Base-by-base conservation (phyloP, 2,329 filamentous ascomycete species). In the Arachnopeziza araneosa region DNA sequence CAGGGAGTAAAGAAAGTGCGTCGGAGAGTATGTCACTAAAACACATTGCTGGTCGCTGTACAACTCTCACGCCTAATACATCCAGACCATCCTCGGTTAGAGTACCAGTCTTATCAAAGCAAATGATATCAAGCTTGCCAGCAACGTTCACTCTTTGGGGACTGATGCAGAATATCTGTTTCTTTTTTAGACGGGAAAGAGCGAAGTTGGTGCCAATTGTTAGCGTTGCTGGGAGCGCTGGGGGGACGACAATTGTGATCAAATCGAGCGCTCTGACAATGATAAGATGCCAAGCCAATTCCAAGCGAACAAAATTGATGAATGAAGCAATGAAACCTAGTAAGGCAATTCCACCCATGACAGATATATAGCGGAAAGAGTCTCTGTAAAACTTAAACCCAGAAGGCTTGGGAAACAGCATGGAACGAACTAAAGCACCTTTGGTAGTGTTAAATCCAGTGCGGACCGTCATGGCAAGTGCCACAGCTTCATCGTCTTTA, bases 61-160 rank as follows among this genome's bases (percentile, higher is more conserved):
- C 91, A 7, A 95, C 85, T 36, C 91, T 86, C 22, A 96, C 86
- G 14, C 95, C 95, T 14, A 99, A 81, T 21, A 99, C 91, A 73
- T 99, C 96, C 50, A 99, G 77, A 0, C 95, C 95, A 73, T 99
- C 95, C 74, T 98, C 95, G 0, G 95, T 99, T 57, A 99, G 78
- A 0, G 95, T 99, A n/a, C 95, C 95, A 0, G 95, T 99, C 77
- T 99, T 99, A 76, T 99, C 95, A 66, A 99, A 99, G 75, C 93
- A 97, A 76, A 99, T 90, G 12, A 98, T 85, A 71, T 99, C 95
- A 3, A 99, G 78, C 74, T 98, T 98, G 55, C 96, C 95, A 19
- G 90, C 95, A 6, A 99, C 92, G 69, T 98, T 99, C 59, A 99
- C 93, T 69, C 95, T 85, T 71, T 99, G 95, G 0, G 96, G 95